Evolutionary conservation across 2,329 filamentous ascomycete genomes (phyloP).

Genomic region (Camillea tinctor): DNA sequence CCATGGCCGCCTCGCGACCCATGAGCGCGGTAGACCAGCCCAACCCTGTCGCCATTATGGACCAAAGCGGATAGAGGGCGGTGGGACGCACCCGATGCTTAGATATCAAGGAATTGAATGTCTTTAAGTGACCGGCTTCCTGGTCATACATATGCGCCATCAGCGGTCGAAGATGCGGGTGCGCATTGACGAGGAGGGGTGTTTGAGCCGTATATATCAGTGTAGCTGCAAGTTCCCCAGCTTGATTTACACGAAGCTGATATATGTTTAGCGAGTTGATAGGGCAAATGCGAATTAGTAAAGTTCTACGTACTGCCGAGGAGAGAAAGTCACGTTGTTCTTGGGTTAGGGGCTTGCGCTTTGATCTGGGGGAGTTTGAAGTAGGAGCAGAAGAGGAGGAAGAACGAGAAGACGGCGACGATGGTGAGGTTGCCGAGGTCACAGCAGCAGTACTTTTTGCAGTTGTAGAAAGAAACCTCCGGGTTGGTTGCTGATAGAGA

Average conservation of each 20-base stretch:
- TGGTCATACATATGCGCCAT: slow-evolving; percentile 99
- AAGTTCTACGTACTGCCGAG: slow-evolving; percentile 57
- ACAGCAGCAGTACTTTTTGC: slow-evolving; percentile 18
- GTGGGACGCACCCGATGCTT: slow-evolving; percentile 90
- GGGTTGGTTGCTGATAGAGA: slow-evolving; percentile 25
- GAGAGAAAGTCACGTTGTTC: slow-evolving; percentile 74
- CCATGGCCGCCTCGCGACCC: slow-evolving; percentile 94
- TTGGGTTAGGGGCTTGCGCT: slow-evolving; percentile 61
- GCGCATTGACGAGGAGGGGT: slow-evolving; percentile 71
- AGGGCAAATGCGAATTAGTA: too few species aligned
- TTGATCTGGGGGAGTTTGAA: slow-evolving; percentile 34
- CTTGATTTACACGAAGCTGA: slow-evolving; percentile 91
- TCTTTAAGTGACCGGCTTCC: slow-evolving; percentile 81
- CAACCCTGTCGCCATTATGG: slow-evolving; percentile 71
- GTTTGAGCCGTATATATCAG: slow-evolving; percentile 91
- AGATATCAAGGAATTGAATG: slow-evolving; percentile 80
- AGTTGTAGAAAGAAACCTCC: slow-evolving; percentile 26
- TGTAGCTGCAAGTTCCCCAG: slow-evolving; percentile 93
- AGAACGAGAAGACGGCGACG: too few species aligned
- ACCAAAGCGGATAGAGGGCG: slow-evolving; percentile 89
- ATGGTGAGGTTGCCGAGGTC: slow-evolving; percentile 23
- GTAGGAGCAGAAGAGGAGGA: slow-evolving; percentile 28
- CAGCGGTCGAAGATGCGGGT: slow-evolving; percentile 83
- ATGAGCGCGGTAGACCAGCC: slow-evolving; percentile 89
- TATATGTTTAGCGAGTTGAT: slow-evolving; percentile 4